Conservation (phyloP, 805 yeast genomes). For the Lipomyces kockii region DNA sequence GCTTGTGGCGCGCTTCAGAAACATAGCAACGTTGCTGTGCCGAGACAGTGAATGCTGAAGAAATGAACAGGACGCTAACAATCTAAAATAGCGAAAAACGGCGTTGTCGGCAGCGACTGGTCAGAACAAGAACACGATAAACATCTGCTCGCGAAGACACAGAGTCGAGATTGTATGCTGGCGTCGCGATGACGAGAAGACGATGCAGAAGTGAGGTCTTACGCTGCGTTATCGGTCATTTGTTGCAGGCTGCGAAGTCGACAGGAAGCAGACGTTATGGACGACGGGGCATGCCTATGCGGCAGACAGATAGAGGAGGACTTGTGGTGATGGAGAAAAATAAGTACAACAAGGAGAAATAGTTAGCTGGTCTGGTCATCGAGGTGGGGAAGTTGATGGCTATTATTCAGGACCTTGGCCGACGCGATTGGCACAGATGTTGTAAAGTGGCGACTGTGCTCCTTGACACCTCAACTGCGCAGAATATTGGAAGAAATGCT, state of each 20-base stretch:
- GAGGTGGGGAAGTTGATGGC: neutral
- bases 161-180: neutral
- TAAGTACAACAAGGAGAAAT: neutral
- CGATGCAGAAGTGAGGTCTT: neutral
- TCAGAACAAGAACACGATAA: neutral
- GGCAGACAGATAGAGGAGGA: neutral
- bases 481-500: no score
- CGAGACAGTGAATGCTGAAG: neutral
- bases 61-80: neutral
- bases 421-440: no score
- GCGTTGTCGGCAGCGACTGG: neutral
- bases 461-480: no score
- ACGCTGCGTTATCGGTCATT: neutral
- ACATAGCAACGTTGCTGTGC: conserved; percentile 14
- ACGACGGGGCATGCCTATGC: neutral
- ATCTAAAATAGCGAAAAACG: neutral
- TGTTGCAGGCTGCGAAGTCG: neutral
- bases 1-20: conserved; percentile 24
- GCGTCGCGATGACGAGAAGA: neutral
- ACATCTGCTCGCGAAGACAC: neutral
- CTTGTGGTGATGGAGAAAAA: neutral
- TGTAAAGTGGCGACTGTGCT: no score
- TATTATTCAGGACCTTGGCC: no score
- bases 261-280: neutral
- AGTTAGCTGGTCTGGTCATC: neutral